Conservation (phyloP, 164 flowering plant genomes). For the Saururus chinensis region DNA sequence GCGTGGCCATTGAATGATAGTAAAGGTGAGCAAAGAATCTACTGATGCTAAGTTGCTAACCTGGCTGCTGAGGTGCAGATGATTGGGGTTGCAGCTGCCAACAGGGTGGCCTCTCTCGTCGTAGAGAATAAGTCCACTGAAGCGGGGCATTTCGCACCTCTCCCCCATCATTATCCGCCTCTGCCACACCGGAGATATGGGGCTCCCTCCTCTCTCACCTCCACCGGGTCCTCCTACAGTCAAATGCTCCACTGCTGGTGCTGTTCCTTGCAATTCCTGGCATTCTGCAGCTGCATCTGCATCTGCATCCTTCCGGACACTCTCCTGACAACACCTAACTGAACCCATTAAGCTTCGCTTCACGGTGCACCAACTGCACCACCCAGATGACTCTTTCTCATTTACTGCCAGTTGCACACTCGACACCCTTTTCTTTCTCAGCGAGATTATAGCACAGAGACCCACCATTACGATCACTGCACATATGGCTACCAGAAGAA, state of each 20-base stretch:
- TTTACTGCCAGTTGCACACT: background rate
- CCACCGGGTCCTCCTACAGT: conserved; percentile 7
- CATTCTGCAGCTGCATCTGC: conserved; percentile 36
- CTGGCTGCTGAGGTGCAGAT: background rate
- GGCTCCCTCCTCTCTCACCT: conserved; percentile 31
- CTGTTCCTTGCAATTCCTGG: conserved; percentile 8
- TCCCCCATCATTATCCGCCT: conserved; percentile 70
- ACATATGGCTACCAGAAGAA: conserved; percentile 29
- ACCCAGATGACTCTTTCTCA: background rate
- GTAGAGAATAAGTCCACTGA: conserved; percentile 72
- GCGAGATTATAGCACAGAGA: conserved; percentile 19
- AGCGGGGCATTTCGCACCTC: conserved; percentile 74
- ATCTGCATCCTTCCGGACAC: conserved; percentile 9
- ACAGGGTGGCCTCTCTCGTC: conserved; percentile 32
- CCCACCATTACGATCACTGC: conserved; percentile 26
- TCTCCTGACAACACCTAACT: conserved; percentile 14
- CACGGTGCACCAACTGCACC: conserved; percentile 20
- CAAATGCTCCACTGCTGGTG: conserved; percentile 23
- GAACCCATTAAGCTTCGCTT: conserved; percentile 36
- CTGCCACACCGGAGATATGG: conserved; percentile 67
- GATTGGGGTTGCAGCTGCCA: background rate
- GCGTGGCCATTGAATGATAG: no score
- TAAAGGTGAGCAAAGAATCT: no score
- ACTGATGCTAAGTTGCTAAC: background rate
- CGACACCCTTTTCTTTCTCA: conserved; percentile 12